Conservation (phyloP, 495 filamentous ascomycete genomes). For the Aspergillus nanangensis region DNA sequence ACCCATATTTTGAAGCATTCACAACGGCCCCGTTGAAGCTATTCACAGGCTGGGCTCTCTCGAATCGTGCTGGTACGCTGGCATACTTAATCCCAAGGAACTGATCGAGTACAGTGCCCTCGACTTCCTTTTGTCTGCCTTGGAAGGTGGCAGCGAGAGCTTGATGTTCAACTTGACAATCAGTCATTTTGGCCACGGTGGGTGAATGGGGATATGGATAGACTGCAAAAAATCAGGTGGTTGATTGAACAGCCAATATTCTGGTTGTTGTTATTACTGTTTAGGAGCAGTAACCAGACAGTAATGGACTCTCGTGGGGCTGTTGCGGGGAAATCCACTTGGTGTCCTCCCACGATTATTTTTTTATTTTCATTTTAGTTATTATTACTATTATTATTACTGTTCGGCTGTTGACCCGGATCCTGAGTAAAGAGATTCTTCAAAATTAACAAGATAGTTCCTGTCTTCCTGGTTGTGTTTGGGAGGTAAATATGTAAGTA, state of each 20-base stretch:
- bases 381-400: too few relatives aligned
- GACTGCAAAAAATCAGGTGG: background rate
- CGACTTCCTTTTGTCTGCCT: conserved; percentile 16
- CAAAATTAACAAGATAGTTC: too few relatives aligned
- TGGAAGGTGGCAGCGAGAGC: conserved; percentile 28
- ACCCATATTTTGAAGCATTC: conserved; percentile 35
- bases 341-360: too few relatives aligned
- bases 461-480: too few relatives aligned
- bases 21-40: conserved; percentile 22
- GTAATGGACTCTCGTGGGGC: conserved; percentile 14
- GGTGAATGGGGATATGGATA: background rate
- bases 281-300: too few relatives aligned
- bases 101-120: conserved; percentile 20
- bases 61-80: conserved; percentile 31
- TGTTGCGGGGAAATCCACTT: conserved; percentile 22
- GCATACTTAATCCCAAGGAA: conserved; percentile 37
- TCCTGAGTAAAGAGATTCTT: too few relatives aligned
- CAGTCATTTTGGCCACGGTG: conserved; percentile 15
- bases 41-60: conserved; percentile 22
- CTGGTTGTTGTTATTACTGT: too few relatives aligned
- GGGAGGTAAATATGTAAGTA: too few relatives aligned
- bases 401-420: too few relatives aligned
- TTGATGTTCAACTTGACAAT: conserved; percentile 20
- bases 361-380: too few relatives aligned
- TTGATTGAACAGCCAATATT: too few relatives aligned